Base-by-base conservation (phyloP, 2,329 filamentous ascomycete species). In the Diaporthe sp. region DNA sequence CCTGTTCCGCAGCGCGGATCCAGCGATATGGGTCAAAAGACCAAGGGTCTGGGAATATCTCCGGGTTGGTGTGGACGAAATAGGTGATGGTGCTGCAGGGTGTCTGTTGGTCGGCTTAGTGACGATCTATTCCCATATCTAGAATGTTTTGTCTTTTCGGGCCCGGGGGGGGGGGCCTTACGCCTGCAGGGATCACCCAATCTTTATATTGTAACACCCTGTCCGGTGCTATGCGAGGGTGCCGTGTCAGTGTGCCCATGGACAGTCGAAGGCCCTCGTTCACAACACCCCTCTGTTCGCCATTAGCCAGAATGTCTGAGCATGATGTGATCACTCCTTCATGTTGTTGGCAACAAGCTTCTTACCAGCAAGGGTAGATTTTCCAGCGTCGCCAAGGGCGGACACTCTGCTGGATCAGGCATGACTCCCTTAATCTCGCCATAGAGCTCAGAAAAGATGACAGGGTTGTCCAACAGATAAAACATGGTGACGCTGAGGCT, bases 161-260 rank as follows among this genome's bases (percentile, higher is more conserved):
- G 9, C 1, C 25, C 3, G 1, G 10, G 17, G 12, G 34, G 1
- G 10, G 17, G 12, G 34, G 10, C 0, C 57, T n/a, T 4, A 59
- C 57, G 1, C 34, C 57, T 37, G 34, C 34, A n/a, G 57, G 57
- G 4, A 39, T 37, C 1, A 15, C 10, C 57, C 57, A 59, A 12
- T 59, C 12, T 22, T 59, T 25, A 10, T 59, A 59, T 39, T 39
- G 57, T 34, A 39, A 59, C 10, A 39, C 34, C n/a, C 57, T 5
- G 34, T 59, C 34, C 9, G 57, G 57, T n/a, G 57, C 57, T 8
- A 39, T 39, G 31, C 57, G 57, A 59, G 34, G 57, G 22, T 59
- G 57, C 6, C 57, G 55, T 57, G 55, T 34, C 17, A 57, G 15
- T 34, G 55, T 57, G 28, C 55, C 55, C 28, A 57, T 31, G 19